These are phyloP conservation scores for Citrus cavaleriei DNA, from an alignment of 345 rosid genomes.

Conservation along the genomic window DNA sequence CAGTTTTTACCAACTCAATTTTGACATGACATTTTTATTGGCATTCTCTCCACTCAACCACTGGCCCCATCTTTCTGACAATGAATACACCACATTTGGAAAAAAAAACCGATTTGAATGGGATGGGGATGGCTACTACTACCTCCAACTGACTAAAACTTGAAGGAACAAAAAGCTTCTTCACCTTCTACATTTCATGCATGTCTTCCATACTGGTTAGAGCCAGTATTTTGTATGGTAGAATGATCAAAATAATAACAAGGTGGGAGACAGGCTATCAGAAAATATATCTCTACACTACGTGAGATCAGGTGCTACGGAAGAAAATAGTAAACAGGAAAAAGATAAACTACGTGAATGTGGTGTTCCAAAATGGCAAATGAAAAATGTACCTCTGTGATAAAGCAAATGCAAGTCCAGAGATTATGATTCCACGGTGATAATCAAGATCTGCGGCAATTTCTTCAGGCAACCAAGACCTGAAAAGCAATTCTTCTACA, in stretches of 20 bases:
- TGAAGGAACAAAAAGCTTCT: not conserved
- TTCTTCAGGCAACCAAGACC: constrained; percentile 86
- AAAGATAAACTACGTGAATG: not conserved
- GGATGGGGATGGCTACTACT: not conserved
- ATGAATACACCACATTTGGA: too few species aligned
- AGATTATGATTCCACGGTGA: constrained; percentile 62
- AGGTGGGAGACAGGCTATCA: not conserved
- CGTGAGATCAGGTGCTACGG: not conserved
- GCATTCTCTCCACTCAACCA: not conserved
- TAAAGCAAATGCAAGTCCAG: constrained; percentile 74
- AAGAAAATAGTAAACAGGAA: not conserved
- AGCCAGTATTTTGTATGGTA: not conserved
- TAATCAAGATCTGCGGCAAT: constrained; percentile 75
- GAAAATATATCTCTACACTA: not conserved
- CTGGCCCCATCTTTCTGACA: not conserved
- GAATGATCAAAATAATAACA: not conserved
- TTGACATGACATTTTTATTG: not conserved
- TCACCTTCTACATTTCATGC: not conserved
- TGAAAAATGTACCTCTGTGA: constrained; percentile 57
- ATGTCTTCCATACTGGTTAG: not conserved
- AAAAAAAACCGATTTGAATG: not conserved
- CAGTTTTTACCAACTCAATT: too few species aligned
- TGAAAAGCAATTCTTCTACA: constrained; percentile 85
- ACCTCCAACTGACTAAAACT: not conserved
- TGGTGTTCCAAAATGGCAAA: not conserved